Evolutionary conservation across 139 green algal species (phyloP), one percentile per base, ranked within the genome.

Genomic region (Chlorella sorokiniana): DNA sequence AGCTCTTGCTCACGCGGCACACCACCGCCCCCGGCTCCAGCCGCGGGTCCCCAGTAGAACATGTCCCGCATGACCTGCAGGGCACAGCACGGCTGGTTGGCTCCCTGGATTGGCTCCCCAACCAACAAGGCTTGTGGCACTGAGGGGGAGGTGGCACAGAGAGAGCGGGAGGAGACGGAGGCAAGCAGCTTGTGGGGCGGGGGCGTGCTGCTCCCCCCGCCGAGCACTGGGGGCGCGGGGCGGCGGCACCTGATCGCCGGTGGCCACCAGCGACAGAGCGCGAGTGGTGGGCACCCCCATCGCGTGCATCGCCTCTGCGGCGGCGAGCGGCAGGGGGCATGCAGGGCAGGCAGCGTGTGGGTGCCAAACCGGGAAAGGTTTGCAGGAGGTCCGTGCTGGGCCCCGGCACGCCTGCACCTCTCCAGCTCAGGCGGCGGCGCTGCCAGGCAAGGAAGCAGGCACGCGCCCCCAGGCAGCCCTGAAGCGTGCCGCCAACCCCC

Each of bases 221-320:
- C 48, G 16, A n/a, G n/a, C n/a, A n/a, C n/a, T n/a, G n/a, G n/a
- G n/a, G n/a, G n/a, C n/a, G n/a, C n/a, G n/a, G n/a, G n/a, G n/a
- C n/a, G n/a, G n/a, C n/a, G 92, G 22, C 20, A 98, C 95, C 33
- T 81, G 22, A 33, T 93, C 90, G 22, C 95, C 95, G 1, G 96
- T 98, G 40, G 69, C 86, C 31, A 98, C 93, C 29, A 98, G 82
- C 51, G 81, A 89, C 29, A 98, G 87, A 2, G 96, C 95, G 14
- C 96, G 89, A 1, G 95, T 99, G 45, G 96, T 99, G 51, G 95
- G 95, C 23, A 99, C 87, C 10, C 93, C 91, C n/a, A 98, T 83
- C 4, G 87, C 83, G 45, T 88, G 71, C 91, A 99, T 94, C 2
- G 96, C 96, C 90, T 99, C 96, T 79, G 72, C 48, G 29, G 42